Base-by-base conservation (phyloP, 1,284 basidiomycete genomes). In the Dichomitus squalens region DNA sequence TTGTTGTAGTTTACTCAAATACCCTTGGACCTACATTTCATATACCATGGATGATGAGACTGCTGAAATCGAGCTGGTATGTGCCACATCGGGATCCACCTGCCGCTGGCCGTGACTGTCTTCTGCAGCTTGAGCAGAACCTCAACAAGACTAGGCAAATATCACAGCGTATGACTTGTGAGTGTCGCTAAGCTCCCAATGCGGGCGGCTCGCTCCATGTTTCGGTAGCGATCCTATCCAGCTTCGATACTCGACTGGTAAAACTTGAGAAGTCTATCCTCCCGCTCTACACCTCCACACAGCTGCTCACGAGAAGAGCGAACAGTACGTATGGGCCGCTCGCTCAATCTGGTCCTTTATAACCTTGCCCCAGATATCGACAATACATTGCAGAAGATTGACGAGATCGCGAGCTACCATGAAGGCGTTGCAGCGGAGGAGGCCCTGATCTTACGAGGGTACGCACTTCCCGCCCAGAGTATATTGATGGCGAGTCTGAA, bases 251-350 rank as follows among this genome's bases (percentile, higher is more conserved):
- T 1, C 81, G 90, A 23, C 74, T 93, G 9, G 84, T 87, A 36
- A 90, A 87, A 69, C 79, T 93, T 27, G 91, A 92, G 67, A 93
- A 92, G 66, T 88, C 89, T 4, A 91, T 93, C 55, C 71, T 88
- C 16, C 90, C 90, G 0, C 70, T 93, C 14, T 90, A 93, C 65
- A 82, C 79, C 2, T 86, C 88, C 1, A 87, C 90, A 0, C 88
- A 92, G 68, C 75, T 86, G n/a, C 71, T 93, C 55, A 91, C 88
- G 53, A 77, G 81, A 64, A 74, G 91, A 48, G 82, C 83, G 9
- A 82, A 80, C 48, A 92, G 90, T 89, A 61, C 31, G 86, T 76
- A 21, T 3, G 7, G 4, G 6, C 12, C 20, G 4, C 18, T 9
- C n/a, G n/a, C n/a, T n/a, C n/a, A n/a, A n/a, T 14, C 14, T 12